phyloP scores from a whole-genome alignment of 768 basidiomycete species.

The Mycena pura region DNA sequence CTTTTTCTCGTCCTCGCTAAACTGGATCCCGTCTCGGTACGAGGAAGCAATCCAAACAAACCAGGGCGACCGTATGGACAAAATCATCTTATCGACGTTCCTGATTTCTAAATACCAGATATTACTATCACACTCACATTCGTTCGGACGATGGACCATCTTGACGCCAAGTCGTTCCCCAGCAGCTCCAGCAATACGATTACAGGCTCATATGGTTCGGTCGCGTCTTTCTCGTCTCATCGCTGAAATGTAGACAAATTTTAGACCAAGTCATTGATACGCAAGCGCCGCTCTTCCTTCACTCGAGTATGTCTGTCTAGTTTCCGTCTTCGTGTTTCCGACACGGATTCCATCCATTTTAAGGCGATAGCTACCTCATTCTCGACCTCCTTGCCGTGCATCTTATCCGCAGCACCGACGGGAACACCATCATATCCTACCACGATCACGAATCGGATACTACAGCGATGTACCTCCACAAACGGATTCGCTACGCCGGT shows the following conservation, averaged over 20 bases:
- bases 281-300: constrained; percentile 20
- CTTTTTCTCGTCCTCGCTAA: constrained; percentile 69
- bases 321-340: background rate
- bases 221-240: background rate
- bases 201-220: constrained; percentile 4
- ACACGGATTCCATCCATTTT: background rate
- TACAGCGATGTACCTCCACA: constrained; percentile 52
- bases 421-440: constrained; percentile 58
- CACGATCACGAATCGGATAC: constrained; percentile 47
- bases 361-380: constrained; percentile 43
- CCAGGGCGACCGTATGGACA: constrained; percentile 58
- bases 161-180: constrained; percentile 3
- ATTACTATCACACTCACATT: constrained; percentile 66
- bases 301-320: constrained; percentile 17
- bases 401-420: constrained; percentile 49
- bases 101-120: constrained; percentile 41
- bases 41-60: constrained; percentile 51
- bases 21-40: constrained; percentile 73
- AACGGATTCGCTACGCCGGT: constrained; percentile 57
- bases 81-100: background rate
- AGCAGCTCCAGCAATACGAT: background rate
- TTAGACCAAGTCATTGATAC: constrained; percentile 21
- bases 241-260: background rate
- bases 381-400: constrained; percentile 58
- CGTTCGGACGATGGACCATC: constrained; percentile 47